These are phyloP conservation scores for Macrocybe gigantea DNA, from an alignment of 768 basidiomycete genomes.

Conservation along the genomic window DNA sequence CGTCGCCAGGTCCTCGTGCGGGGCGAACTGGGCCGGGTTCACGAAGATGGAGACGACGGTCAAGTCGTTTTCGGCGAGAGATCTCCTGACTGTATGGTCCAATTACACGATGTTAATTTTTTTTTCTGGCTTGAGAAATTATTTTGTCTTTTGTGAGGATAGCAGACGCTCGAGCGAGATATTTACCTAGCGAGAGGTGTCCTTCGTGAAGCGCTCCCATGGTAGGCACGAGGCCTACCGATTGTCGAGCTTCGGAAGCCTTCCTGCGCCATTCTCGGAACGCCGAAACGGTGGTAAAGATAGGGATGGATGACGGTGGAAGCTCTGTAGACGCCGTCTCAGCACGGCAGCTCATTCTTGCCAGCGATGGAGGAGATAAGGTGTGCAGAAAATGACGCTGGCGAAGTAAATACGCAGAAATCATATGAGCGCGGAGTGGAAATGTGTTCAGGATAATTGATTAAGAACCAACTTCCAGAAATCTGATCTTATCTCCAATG, in stretches of 20 bases:
- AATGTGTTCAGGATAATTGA: no score
- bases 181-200: conserved; percentile 83
- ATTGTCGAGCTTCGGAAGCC: conserved; percentile 50
- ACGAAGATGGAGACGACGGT: conserved; percentile 97
- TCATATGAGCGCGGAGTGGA: no score
- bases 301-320: conserved; percentile 33
- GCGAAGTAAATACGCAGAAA: no score
- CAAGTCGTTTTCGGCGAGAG: conserved; percentile 71
- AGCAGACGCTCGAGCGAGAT: not conserved
- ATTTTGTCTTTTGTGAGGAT: not conserved
- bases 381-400: not conserved
- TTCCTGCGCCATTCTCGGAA: conserved; percentile 71
- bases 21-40: conserved; percentile 96
- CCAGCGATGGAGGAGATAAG: conserved; percentile 7
- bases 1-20: conserved; percentile 84
- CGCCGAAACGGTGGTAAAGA: conserved; percentile 53
- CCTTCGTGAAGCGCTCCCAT: conserved; percentile 98
- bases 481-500: no score
- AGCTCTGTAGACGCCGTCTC: conserved; percentile 9
- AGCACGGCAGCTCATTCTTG: conserved; percentile 4
- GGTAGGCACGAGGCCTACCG: conserved; percentile 93
- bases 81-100: conserved; percentile 56
- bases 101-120: conserved; percentile 1
- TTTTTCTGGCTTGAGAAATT: not conserved
- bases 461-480: no score